Percentiles rank a stretch among this genome's conserved stretches.
Conservation (phyloP, 768 basidiomycete species). For the Leccinum longicurvipes region DNA sequence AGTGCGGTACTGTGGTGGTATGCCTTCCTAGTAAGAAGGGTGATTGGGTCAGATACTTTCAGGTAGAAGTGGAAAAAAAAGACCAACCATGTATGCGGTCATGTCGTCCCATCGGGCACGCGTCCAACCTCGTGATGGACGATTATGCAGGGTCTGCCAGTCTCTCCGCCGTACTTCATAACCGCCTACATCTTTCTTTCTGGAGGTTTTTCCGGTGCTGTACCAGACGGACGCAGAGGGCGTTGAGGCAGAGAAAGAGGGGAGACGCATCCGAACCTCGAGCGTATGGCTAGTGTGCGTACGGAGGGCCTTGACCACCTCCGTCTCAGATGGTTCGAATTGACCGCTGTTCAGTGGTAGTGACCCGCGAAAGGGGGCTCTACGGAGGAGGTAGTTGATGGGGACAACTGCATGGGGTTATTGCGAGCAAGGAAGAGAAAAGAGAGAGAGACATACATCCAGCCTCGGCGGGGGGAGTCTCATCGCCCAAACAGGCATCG, state of each 20-base stretch:
- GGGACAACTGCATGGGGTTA: constrained; percentile 50
- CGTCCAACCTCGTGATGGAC: constrained; percentile 25
- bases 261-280: constrained; percentile 61
- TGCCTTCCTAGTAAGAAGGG: constrained; percentile 54
- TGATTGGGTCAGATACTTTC: neutral
- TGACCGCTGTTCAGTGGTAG: neutral
- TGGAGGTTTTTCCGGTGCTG: constrained; percentile 27
- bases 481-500: constrained; percentile 30
- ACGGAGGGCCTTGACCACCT: constrained; percentile 60
- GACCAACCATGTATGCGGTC: constrained; percentile 63
- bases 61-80: neutral
- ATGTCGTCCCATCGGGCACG: constrained; percentile 57
- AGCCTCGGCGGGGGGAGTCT: constrained; percentile 21
- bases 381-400: constrained; percentile 51
- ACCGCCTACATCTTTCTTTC: constrained; percentile 41
- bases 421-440: neutral
- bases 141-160: constrained; percentile 31
- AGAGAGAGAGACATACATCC: constrained; percentile 45
- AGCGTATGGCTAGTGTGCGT: constrained; percentile 41
- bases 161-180: constrained; percentile 65
- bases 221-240: constrained; percentile 41
- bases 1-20: constrained; percentile 54
- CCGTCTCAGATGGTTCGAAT: constrained; percentile 36
- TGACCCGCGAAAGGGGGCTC: constrained; percentile 27
- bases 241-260: constrained; percentile 22